A percentile compares a stretch with the other conserved stretches of the same genome.
Conservation (phyloP, 192 early-diverging fungal genomes). For the Entophlyctis luteolus region DNA sequence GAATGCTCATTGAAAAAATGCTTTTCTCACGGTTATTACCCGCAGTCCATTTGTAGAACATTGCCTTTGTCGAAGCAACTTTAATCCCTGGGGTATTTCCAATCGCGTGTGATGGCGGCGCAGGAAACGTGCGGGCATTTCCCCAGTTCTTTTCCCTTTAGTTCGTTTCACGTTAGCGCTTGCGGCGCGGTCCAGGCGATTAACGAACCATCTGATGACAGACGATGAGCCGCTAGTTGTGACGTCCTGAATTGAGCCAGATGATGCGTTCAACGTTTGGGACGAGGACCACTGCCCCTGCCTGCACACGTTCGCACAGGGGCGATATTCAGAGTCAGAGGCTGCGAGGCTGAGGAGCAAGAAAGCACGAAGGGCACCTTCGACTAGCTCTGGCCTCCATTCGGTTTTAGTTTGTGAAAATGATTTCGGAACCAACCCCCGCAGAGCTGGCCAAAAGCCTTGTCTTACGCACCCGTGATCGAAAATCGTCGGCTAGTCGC, state of each 20-base stretch:
- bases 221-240: background rate
- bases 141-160: constrained; percentile 10
- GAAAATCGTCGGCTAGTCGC: too few relatives aligned
- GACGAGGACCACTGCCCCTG: background rate
- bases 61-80: constrained; percentile 10
- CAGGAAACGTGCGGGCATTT: constrained; percentile 7
- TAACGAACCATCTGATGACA: constrained; percentile 10
- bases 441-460: too few relatives aligned
- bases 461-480: too few relatives aligned
- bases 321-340: background rate
- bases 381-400: too few relatives aligned
- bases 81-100: constrained; percentile 25
- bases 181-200: background rate
- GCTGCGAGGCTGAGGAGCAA: background rate
- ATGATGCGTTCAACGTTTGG: background rate
- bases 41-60: constrained; percentile 19
- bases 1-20: background rate
- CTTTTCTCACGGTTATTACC: background rate
- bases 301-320: background rate
- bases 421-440: too few relatives aligned
- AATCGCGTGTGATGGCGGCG: constrained; percentile 19
- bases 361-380: background rate
- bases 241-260: background rate
- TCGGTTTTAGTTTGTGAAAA: too few relatives aligned
- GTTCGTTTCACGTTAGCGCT: background rate